Evolutionary conservation across 2,329 filamentous ascomycete species (phyloP).

Genomic region (Diaporthe nobilis): DNA sequence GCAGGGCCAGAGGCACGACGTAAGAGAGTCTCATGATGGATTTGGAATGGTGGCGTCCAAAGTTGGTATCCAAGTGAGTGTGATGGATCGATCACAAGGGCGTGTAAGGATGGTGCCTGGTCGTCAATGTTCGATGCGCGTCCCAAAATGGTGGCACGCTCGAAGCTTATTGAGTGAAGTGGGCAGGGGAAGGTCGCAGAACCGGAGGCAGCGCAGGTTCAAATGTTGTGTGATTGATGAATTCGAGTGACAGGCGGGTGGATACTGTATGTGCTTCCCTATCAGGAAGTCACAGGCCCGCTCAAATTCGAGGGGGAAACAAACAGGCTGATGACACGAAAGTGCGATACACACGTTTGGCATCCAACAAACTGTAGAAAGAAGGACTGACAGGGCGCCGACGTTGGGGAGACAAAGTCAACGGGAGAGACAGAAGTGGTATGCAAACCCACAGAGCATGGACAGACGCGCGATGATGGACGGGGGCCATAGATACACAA

Average conservation of each 20-base stretch:
- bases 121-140: conserved; percentile 5
- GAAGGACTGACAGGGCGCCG: conserved; percentile 1
- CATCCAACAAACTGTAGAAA: background rate
- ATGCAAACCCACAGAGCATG: conserved; percentile 9
- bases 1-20: conserved; percentile 51
- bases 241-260: background rate
- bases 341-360: background rate
- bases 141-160: conserved; percentile 17
- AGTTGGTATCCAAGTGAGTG: conserved; percentile 31
- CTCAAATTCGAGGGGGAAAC: background rate
- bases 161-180: conserved; percentile 13
- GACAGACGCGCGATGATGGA: background rate
- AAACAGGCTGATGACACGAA: background rate
- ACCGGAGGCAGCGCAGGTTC: background rate
- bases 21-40: conserved; percentile 56
- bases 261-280: background rate
- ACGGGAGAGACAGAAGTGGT: background rate
- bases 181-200: conserved; percentile 18
- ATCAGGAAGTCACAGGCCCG: background rate
- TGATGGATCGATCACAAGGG: conserved; percentile 18
- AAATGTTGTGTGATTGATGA: conserved; percentile 26
- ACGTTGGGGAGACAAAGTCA: background rate
- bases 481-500: background rate
- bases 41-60: conserved; percentile 16
- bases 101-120: conserved; percentile 28